Evolutionary conservation across 1,284 basidiomycete species (phyloP), one percentile per base, ranked within the genome.

Genomic region (Neonothopanus nambi): DNA sequence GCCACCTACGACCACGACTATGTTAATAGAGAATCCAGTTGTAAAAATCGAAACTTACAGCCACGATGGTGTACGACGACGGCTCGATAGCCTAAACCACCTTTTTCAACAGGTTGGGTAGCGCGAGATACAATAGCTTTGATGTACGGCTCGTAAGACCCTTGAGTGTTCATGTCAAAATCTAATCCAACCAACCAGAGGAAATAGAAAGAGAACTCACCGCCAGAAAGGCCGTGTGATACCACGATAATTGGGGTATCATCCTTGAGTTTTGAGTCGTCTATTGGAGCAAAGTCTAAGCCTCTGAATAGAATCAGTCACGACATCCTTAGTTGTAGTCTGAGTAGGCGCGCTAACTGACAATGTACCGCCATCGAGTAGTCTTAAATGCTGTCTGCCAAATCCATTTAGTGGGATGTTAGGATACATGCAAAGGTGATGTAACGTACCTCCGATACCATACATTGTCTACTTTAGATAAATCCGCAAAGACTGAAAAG

Each of bases 111-210:
- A n/a, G 56, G 48, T 44, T 48, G 24, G 5, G 33, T 52, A 30
- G 36, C 44, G 23, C 51, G 52, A 12, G 81, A 78, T 5, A 96
- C 71, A 44, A 96, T 78, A 21, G 90, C 85, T 57, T 93, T 79
- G 39, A 97, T 89, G 64, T 96, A 96, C 18, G 89, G 81, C 76
- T 96, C 94, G 67, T 95, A 84, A 15, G 90, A 92, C 18, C 93
- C 89, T 91, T 20, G 49, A 43, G 48, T 15, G 2, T 3, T 33
- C 30, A 33, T 8, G 15, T 37, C 36, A 26, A 8, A 35, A 36
- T 56, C 36, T 33, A 30, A 44, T 39, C 13, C 18, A 8, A 26
- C 28, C 38, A 54, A 24, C 11, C 13, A 1, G 35, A 9, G n/a
- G 15, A 18, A 2, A 30, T 12, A 28, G 21, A 37, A 38, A 57